phyloP scores from a whole-genome alignment of 139 green algal genomes.

The Ettlia oleoabundans region DNA sequence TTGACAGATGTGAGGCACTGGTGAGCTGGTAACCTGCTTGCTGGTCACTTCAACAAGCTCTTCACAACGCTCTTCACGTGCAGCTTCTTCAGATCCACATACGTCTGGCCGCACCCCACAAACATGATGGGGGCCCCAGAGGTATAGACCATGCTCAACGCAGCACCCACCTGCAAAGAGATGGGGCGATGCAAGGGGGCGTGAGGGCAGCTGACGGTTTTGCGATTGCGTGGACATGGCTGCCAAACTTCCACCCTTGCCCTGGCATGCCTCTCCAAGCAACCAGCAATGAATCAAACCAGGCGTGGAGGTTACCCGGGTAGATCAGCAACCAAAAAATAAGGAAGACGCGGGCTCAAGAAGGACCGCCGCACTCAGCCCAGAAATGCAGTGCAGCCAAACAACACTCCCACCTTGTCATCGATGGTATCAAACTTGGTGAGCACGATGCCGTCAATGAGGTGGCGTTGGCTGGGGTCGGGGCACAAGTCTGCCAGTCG shows the following conservation, averaged over 20 bases:
- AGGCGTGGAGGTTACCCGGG: too few species aligned
- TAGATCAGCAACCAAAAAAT: too few species aligned
- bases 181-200: too few species aligned
- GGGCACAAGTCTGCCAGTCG: conserved; percentile 75
- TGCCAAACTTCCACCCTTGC: not conserved
- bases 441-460: conserved; percentile 76
- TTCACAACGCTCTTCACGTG: conserved; percentile 93
- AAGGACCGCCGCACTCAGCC: not conserved
- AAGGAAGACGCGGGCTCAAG: too few species aligned
- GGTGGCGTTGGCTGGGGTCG: conserved; percentile 31
- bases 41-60: conserved; percentile 64
- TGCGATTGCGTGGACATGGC: not conserved
- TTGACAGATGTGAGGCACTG: too few species aligned
- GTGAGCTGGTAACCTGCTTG: too few species aligned
- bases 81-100: conserved; percentile 94
- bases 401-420: conserved; percentile 80
- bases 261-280: too few species aligned
- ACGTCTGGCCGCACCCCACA: conserved; percentile 97
- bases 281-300: too few species aligned
- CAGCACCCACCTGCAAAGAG: conserved; percentile 90
- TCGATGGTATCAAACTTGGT: conserved; percentile 99
- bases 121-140: conserved; percentile 97
- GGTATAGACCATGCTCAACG: conserved; percentile 98
- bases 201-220: not conserved
- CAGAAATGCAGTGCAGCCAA: too few species aligned